Base-by-base conservation (phyloP, 192 early-diverging fungal genomes). In the Coemansia sp. region DNA sequence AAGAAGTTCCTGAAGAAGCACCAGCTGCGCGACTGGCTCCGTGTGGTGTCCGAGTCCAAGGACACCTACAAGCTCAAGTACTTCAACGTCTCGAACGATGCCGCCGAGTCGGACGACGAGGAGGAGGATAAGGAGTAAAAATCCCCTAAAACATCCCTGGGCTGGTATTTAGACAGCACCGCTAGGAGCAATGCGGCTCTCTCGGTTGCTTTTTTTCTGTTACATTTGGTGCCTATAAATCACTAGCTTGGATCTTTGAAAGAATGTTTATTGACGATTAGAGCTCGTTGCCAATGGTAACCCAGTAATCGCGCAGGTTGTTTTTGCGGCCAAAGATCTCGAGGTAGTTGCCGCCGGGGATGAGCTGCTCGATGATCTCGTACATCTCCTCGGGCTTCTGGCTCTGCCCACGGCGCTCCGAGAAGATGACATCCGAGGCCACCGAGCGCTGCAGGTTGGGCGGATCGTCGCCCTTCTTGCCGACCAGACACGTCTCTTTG, bases 1-100 rank as follows among this genome's bases (percentile, higher is more conserved):
- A 99, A 99, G 90, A 95, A 95, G 87, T 99, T 93, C 90, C 83
- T 99, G 81, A 99, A 99, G 92, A 95, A 99, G 90, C 82, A 96
- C 86, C 84, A 88, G 76, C 88, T 99, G 81, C 88, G 92, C 74
- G 96, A 99, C 84, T 97, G 88, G 87, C 82, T 99, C 70, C 94
- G 96, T 80, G 96, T 97, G 70, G 83, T 96, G 75, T 81, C 91
- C 67, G 78, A 82, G 60, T 70, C 78, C 84, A 92, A 93, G 87
- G 74, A 80, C 57, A 82, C 91, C 58, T 99, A 94, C 85, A 86
- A 93, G 83, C 87, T 99, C 80, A 82, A 85, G 58, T 99, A 97
- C 90, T 96, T 77, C 62, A 77, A 77, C 62, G 48, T 77, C 54
- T 58, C 67, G 43, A 77, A 70, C 67, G 48, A 70, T 47, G 73